These are phyloP conservation scores for Fraxinus platypoda DNA, from an alignment of 305 asterid genomes.

Conservation along the genomic window DNA sequence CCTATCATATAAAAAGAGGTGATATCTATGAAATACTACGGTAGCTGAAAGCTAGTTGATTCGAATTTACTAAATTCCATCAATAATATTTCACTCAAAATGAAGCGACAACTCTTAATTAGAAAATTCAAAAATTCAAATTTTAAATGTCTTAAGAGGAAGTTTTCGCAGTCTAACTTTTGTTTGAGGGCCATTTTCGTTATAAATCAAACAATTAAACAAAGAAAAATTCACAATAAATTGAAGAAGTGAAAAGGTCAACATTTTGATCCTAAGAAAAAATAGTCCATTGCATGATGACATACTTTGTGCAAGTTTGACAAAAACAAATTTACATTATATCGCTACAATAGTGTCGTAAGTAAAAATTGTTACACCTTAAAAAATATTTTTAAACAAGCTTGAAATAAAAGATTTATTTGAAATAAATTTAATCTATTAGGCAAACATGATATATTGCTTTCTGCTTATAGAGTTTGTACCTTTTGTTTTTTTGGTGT, in stretches of 20 bases:
- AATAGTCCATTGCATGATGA: neutral
- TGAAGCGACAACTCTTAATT: neutral
- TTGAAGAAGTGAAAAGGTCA: neutral
- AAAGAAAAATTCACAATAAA: neutral
- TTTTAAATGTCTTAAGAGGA: neutral
- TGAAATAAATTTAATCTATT: neutral
- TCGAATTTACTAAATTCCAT: neutral
- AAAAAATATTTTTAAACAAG: neutral
- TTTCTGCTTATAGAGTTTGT: neutral
- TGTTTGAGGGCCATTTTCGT: neutral
- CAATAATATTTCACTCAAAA: neutral
- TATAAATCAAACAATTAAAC: neutral
- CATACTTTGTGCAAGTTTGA: neutral
- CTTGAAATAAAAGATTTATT: neutral
- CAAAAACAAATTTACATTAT: too few species aligned
- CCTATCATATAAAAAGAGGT: neutral
- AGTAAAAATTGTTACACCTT: neutral
- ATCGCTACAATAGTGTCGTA: neutral
- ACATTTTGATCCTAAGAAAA: neutral
- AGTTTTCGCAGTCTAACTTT: neutral
- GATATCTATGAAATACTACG: neutral
- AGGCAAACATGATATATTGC: neutral
- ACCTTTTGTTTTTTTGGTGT: neutral
- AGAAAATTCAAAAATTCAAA: neutral
- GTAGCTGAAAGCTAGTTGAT: neutral